Evolutionary conservation across 2,329 filamentous ascomycete species (phyloP).

Genomic region (Aspergillus neoniger): DNA sequence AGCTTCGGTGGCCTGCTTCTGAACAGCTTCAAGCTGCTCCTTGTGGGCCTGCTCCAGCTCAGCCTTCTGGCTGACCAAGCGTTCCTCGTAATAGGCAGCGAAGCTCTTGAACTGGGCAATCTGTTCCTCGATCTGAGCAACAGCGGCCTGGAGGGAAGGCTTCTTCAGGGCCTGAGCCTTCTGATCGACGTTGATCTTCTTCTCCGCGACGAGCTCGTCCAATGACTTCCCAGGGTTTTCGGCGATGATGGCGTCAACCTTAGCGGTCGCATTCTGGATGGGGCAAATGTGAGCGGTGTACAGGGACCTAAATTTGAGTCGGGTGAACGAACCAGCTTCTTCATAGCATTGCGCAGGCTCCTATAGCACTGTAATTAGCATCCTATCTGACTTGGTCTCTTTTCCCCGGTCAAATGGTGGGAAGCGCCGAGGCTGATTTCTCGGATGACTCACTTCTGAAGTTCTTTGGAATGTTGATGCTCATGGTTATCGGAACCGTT

Average conservation of each 20-base stretch:
- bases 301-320: slow-evolving; percentile 3
- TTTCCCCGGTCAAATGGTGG: background rate
- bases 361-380: slow-evolving; percentile 50
- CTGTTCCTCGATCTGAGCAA: slow-evolving; percentile 63
- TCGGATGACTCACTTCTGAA: slow-evolving; percentile 73
- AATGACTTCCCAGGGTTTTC: slow-evolving; percentile 62
- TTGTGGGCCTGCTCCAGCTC: slow-evolving; percentile 57
- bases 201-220: slow-evolving; percentile 62
- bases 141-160: slow-evolving; percentile 58
- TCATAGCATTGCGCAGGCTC: slow-evolving; percentile 86
- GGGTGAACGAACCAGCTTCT: slow-evolving; percentile 76
- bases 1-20: slow-evolving; percentile 53
- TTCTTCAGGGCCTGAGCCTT: slow-evolving; percentile 66
- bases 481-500: slow-evolving; percentile 68
- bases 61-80: slow-evolving; percentile 57
- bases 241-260: slow-evolving; percentile 61
- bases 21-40: slow-evolving; percentile 56
- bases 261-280: slow-evolving; percentile 57
- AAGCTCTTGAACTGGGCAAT: slow-evolving; percentile 62
- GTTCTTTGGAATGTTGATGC: slow-evolving; percentile 79
- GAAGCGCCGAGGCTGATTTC: background rate
- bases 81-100: slow-evolving; percentile 60
- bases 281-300: slow-evolving; percentile 21
- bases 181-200: slow-evolving; percentile 67
- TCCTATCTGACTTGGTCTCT: slow-evolving; percentile 5